phyloP scores from a whole-genome alignment of 257 asterid genomes.

The Avicennia marina region DNA sequence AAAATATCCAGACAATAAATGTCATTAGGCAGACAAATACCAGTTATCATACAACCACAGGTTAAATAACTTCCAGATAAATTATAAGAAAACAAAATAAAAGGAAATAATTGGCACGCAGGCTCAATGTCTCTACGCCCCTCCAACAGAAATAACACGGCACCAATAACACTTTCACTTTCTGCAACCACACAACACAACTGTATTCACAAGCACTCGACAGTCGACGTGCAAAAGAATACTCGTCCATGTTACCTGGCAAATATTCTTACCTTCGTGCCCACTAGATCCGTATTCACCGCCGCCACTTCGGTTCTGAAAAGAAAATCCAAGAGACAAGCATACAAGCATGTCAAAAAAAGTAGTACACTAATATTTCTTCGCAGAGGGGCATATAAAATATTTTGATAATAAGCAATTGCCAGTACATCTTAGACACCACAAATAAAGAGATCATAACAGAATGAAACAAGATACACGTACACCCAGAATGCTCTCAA shows the following conservation, averaged over 20 bases:
- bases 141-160: no score
- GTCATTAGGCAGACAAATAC: no score
- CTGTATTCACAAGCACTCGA: no score
- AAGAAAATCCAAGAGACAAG: slow-evolving; percentile 12
- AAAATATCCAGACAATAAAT: no score
- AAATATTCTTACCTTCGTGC: slow-evolving; percentile 19
- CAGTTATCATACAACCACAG: no score
- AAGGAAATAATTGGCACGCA: no score
- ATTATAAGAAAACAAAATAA: no score
- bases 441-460: neutral
- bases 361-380: no score
- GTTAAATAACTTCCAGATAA: no score
- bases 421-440: neutral
- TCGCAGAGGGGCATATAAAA: neutral
- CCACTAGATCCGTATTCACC: slow-evolving; percentile 32
- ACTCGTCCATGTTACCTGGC: slow-evolving; percentile 13
- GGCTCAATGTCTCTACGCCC: no score
- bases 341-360: neutral
- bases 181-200: no score
- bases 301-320: slow-evolving; percentile 83
- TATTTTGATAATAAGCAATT: neutral
- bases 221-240: slow-evolving; percentile 12
- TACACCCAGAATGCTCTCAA: neutral
- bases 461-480: neutral
- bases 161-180: no score